Evolutionary conservation across 2,329 filamentous ascomycete genomes (phyloP).

Genomic region (Dactylellina haptotyla): DNA sequence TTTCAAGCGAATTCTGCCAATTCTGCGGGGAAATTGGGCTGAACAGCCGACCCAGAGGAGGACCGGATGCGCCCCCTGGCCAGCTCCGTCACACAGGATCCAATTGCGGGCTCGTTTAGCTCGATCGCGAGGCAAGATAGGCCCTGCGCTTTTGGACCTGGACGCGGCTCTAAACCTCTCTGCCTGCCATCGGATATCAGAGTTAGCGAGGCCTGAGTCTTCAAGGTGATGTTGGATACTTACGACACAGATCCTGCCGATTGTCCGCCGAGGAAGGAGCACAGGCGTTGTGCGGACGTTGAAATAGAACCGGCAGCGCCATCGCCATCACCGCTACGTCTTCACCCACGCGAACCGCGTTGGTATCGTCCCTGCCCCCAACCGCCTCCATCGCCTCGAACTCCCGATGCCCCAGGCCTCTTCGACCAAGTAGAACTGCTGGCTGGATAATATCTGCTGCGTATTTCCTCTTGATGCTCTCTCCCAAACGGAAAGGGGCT

Average conservation of each 20-base stretch:
- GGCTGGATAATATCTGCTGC: not conserved
- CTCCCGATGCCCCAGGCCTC: slow-evolving; percentile 25
- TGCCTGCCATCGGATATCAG: slow-evolving; percentile 1
- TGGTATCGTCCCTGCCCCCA: slow-evolving; percentile 9
- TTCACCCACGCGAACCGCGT: slow-evolving; percentile 27
- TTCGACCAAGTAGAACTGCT: not conserved
- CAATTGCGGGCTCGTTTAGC: slow-evolving; percentile 14
- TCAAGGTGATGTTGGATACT: slow-evolving; percentile 18
- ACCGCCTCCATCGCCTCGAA: slow-evolving; percentile 2
- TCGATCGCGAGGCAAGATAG: slow-evolving; percentile 24
- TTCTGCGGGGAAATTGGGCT: slow-evolving; percentile 47
- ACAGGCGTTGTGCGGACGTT: slow-evolving; percentile 27
- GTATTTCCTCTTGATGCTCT: slow-evolving; percentile 24
- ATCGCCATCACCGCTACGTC: not conserved
- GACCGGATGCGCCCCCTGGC: slow-evolving; percentile 20
- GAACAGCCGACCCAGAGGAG: not conserved
- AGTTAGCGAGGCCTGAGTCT: not conserved
- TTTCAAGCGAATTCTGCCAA: slow-evolving; percentile 48
- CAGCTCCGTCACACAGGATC: slow-evolving; percentile 20
- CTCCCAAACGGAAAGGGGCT: not conserved
- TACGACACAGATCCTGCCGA: slow-evolving; percentile 15
- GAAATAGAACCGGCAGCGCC: not conserved
- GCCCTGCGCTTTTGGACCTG: slow-evolving; percentile 26
- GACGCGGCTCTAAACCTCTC: slow-evolving; percentile 7
- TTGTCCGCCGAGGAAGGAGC: not conserved